Base-by-base conservation (phyloP, 371 early-diverging fungal species). In the Mucor lusitanicus region DNA sequence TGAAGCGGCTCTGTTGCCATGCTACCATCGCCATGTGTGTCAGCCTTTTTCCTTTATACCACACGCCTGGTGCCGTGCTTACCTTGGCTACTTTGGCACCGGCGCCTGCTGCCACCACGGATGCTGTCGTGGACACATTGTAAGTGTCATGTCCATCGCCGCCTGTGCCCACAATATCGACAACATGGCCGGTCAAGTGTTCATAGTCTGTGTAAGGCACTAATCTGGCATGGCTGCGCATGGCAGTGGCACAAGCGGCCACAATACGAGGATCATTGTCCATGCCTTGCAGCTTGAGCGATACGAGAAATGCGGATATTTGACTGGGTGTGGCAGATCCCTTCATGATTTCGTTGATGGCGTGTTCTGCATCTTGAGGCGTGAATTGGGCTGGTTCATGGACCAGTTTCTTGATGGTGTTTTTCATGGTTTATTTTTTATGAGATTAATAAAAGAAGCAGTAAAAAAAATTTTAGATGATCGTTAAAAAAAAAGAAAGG, bases 71-170 rank as follows among this genome's bases (percentile, higher is more conserved):
- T 7, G 1, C 33, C 3, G 33, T 33, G 33, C 19, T 61, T 84
- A 94, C 95, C 86, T 97, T 98, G 64, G 96, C 97, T 40, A 98
- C 93, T 70, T 85, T 87, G 67, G 88, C 87, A n/a, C 97, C 97
- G 1, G 95, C 96, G 28, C 95, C 97, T 3, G 99, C 97, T 9
- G 92, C 94, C 0, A 98, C 93, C 40, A 98, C 85, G 21, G 93
- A 92, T 6, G 96, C 88, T 0, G 97, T 93, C 0, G 99, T 97
- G 2, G 94, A 94, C 9, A 97, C 97, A 73, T 98, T 98, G 72
- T 96, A 97, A 12, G 99, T 98, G 72, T 97, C 87, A 74, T 94
- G 93, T 9, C 97, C 97, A 77, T 98, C 99, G n/a, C 99, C 99
- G 23, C 99, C 99, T 6, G 99, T 98, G 3, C 99, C 99, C 3